Conservation (phyloP, 169 alveolate genomes). For the Plasmodium berghei region DNA sequence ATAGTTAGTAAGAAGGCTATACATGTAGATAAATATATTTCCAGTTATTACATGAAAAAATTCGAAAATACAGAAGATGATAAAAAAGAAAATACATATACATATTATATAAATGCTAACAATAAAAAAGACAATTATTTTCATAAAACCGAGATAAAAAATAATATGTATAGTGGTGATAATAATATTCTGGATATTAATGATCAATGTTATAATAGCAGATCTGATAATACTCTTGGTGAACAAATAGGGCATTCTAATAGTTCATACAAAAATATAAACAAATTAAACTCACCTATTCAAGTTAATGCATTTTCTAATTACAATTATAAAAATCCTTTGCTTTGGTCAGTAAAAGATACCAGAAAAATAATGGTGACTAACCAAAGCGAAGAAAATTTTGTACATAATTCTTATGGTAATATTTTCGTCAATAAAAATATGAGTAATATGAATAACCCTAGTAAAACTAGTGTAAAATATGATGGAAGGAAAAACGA, state of each 20-base stretch:
- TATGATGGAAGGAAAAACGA: constrained; percentile 9
- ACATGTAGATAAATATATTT: not conserved
- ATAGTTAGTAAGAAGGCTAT: too few species aligned
- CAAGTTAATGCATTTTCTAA: too few species aligned
- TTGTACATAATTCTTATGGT: not conserved
- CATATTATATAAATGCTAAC: too few species aligned
- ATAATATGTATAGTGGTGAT: not conserved
- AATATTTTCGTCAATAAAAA: not conserved
- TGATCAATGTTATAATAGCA: not conserved
- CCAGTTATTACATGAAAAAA: not conserved
- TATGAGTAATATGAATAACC: not conserved
- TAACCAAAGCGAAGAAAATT: not conserved
- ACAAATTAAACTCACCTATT: too few species aligned
- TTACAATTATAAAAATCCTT: too few species aligned
- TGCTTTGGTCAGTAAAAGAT: too few species aligned
- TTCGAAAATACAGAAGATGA: not conserved
- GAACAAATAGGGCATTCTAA: too few species aligned
- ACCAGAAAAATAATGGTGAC: too few species aligned
- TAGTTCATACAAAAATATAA: too few species aligned
- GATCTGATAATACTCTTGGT: too few species aligned
- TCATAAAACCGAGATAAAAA: not conserved
- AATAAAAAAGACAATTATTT: not conserved
- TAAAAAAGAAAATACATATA: not conserved
- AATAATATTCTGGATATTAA: not conserved
- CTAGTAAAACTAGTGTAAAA: too few species aligned